phyloP scores from a whole-genome alignment of 257 asterid species.

The Nicotiana knightiana region DNA sequence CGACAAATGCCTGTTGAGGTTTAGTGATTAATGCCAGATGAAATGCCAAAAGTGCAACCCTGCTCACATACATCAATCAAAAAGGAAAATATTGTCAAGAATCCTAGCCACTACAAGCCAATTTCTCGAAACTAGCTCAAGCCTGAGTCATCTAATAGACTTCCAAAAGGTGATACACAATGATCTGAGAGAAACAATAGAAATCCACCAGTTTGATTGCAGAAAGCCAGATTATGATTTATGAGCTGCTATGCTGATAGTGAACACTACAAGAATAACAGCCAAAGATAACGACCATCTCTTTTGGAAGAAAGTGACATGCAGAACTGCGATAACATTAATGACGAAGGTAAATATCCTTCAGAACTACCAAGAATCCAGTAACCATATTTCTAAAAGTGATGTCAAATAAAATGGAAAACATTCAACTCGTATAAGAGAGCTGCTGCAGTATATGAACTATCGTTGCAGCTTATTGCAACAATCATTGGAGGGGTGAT shows the following conservation, averaged over 20 bases:
- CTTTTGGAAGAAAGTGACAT: not conserved
- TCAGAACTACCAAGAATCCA: not conserved
- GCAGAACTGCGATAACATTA: not conserved
- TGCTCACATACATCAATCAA: conserved; percentile 27
- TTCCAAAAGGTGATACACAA: not conserved
- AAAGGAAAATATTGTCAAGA: conserved; percentile 8
- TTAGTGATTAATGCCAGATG: conserved; percentile 53
- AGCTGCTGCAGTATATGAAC: not conserved
- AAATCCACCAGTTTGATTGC: not conserved
- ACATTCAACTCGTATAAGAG: not conserved
- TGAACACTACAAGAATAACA: not conserved
- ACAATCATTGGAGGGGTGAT: not conserved
- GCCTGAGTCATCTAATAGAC: not conserved
- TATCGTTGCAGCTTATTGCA: not conserved
- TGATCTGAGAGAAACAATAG: not conserved
- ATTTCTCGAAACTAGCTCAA: not conserved
- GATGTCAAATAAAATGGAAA: not conserved
- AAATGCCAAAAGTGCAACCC: conserved; percentile 78
- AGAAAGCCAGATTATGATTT: not conserved
- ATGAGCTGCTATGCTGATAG: not conserved
- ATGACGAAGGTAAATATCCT: not conserved
- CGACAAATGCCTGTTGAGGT: conserved; percentile 62
- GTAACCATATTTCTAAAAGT: not conserved
- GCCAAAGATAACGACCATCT: not conserved
- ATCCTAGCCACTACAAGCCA: conserved; percentile 4